A percentile compares a stretch with the other conserved stretches of the same genome.
These are phyloP conservation scores for Apiotrichum gamsii DNA, from an alignment of 1,284 basidiomycete species.

Conservation along the genomic window DNA sequence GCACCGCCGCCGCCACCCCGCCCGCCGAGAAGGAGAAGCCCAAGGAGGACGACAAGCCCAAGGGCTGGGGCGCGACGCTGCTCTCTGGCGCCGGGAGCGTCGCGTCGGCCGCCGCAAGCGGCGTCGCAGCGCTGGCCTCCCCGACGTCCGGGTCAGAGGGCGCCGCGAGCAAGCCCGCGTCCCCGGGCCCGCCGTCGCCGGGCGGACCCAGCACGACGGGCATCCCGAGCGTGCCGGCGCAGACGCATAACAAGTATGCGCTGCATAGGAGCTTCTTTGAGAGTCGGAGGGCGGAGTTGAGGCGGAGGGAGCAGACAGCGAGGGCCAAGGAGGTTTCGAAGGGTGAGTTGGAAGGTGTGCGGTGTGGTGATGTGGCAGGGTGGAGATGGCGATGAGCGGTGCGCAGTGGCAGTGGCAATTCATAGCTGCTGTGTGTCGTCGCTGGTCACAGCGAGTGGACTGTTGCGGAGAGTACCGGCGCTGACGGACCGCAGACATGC, in stretches of 20 bases:
- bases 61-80: conserved; percentile 2
- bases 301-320: conserved; percentile 31
- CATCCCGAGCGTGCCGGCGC: conserved; percentile 14
- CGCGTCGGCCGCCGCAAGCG: not conserved
- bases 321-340: conserved; percentile 43
- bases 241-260: conserved; percentile 41
- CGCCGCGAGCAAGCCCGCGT: conserved; percentile 12
- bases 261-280: conserved; percentile 44
- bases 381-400: too few relatives aligned
- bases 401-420: too few relatives aligned
- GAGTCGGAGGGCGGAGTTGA: conserved; percentile 36
- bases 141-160: too few relatives aligned
- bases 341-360: conserved; percentile 22
- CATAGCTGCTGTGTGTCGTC: too few relatives aligned
- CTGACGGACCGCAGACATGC: conserved; percentile 13
- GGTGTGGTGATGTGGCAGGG: too few relatives aligned
- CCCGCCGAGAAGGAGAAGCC: conserved; percentile 12
- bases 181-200: not conserved
- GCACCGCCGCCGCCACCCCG: conserved; percentile 19
- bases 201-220: conserved; percentile 8
- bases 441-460: too few relatives aligned
- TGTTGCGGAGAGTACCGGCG: too few relatives aligned
- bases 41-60: conserved; percentile 18
- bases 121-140: not conserved
- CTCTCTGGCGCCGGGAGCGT: not conserved